A percentile compares a stretch with the other conserved stretches of the same genome.
Evolutionary conservation across 192 early-diverging fungal species (phyloP).

Genomic region (Diversispora eburnea): DNA sequence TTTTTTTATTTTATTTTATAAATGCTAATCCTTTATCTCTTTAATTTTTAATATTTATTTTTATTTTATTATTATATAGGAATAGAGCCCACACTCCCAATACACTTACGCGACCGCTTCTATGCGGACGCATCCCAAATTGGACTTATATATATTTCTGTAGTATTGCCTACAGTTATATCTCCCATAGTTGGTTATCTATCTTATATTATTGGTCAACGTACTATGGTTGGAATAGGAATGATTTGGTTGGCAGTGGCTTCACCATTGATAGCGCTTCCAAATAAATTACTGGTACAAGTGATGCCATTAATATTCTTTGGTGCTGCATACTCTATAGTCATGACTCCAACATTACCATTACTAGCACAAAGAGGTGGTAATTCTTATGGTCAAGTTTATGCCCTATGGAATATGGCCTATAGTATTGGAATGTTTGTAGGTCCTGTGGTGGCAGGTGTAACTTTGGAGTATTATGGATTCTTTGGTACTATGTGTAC

Average conservation of each 20-base stretch:
- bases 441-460: conserved; percentile 63
- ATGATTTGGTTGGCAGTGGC: conserved; percentile 47
- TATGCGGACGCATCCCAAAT: conserved; percentile 41
- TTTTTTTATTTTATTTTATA: not conserved
- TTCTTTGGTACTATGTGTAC: conserved; percentile 53
- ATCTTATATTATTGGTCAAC: conserved; percentile 47
- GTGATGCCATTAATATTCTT: conserved; percentile 50
- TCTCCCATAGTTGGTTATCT: conserved; percentile 55
- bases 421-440: conserved; percentile 74
- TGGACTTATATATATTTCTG: conserved; percentile 61
- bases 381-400: conserved; percentile 56
- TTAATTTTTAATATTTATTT: conserved; percentile 28
- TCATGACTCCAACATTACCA: conserved; percentile 62
- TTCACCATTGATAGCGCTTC: conserved; percentile 42
- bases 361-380: conserved; percentile 67
- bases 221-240: conserved; percentile 43
- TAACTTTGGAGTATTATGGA: conserved; percentile 49
- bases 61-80: conserved; percentile 33
- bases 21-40: not conserved
- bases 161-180: conserved; percentile 66
- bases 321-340: conserved; percentile 50
- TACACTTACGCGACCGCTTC: conserved; percentile 44
- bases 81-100: conserved; percentile 54
- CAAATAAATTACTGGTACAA: conserved; percentile 36
- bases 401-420: conserved; percentile 74